A percentile compares a stretch with the other conserved stretches of the same genome.
Conservation (phyloP, 1,284 basidiomycete species). For the Schizophyllum amplum region DNA sequence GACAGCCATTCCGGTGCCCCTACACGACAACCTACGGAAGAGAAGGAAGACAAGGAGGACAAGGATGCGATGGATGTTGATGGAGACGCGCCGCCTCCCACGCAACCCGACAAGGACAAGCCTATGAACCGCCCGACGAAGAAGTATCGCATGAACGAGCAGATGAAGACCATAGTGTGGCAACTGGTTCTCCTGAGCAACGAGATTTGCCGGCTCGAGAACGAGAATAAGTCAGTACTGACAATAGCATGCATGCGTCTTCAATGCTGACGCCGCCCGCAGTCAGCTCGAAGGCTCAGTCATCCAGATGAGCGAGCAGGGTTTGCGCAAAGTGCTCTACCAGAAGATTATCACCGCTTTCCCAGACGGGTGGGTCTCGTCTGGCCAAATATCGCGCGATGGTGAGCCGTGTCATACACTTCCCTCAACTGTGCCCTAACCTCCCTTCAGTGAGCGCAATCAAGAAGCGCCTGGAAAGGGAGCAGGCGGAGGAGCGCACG, state of each 20-base stretch:
- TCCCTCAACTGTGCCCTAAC: background rate
- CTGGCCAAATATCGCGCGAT: slow-evolving; percentile 52
- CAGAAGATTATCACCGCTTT: slow-evolving; percentile 70
- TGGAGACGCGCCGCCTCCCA: slow-evolving; percentile 20
- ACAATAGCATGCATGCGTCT: slow-evolving; percentile 3
- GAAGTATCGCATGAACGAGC: slow-evolving; percentile 66
- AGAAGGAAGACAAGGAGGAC: slow-evolving; percentile 17
- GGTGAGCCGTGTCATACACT: slow-evolving; percentile 27
- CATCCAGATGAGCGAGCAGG: slow-evolving; percentile 70
- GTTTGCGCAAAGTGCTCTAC: slow-evolving; percentile 65
- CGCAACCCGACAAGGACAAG: slow-evolving; percentile 21
- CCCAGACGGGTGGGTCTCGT: slow-evolving; percentile 67
- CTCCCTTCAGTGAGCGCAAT: slow-evolving; percentile 23
- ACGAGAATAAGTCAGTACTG: slow-evolving; percentile 81
- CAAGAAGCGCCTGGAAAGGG: slow-evolving; percentile 68
- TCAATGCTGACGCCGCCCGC: slow-evolving; percentile 6
- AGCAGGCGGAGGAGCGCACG: slow-evolving; percentile 44
- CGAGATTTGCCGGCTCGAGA: slow-evolving; percentile 71
- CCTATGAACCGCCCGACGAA: slow-evolving; percentile 54
- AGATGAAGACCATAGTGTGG: slow-evolving; percentile 72
- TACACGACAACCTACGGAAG: slow-evolving; percentile 35
- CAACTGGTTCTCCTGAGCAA: slow-evolving; percentile 72
- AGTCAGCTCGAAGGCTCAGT: slow-evolving; percentile 61
- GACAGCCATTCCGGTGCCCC: slow-evolving; percentile 24
- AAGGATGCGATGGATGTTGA: slow-evolving; percentile 8